Conservation (phyloP, 78 protist species). For the Salpingoeca rosetta region DNA sequence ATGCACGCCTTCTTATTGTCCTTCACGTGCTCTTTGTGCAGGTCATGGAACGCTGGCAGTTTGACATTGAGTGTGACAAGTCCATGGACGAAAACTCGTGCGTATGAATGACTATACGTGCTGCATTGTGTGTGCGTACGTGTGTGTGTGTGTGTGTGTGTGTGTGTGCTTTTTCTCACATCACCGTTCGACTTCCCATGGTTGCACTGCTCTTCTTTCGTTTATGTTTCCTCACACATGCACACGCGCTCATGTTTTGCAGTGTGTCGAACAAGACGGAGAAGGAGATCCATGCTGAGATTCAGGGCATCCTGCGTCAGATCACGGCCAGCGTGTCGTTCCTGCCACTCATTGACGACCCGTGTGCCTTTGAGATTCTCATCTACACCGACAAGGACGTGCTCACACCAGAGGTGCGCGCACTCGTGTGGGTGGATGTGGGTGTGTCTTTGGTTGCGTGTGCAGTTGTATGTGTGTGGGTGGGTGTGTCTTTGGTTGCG, state of each 20-base stretch:
- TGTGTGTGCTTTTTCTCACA: neutral
- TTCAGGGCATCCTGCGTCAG: conserved; percentile 93
- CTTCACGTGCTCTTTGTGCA: no score
- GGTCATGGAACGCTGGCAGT: conserved; percentile 94
- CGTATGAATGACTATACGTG: neutral
- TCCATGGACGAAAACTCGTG: no score
- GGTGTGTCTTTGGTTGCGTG: no score
- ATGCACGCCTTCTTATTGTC: no score
- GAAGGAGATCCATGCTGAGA: conserved; percentile 79
- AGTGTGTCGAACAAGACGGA: neutral
- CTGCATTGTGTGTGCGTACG: no score
- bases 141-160: neutral
- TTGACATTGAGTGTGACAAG: conserved; percentile 78
- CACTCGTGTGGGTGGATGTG: no score
- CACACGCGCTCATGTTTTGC: no score
- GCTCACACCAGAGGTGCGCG: conserved; percentile 22
- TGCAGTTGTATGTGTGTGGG: no score
- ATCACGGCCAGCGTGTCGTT: conserved; percentile 90
- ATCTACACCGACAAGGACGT: conserved; percentile 77
- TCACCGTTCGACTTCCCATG: neutral
- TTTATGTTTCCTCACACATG: neutral
- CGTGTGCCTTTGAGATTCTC: conserved; percentile 84
- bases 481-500: no score
- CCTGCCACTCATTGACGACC: conserved; percentile 81
- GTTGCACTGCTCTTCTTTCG: neutral